These are phyloP conservation scores for Pythium monospermum DNA, from an alignment of 352 stramenopile genomes.

Conservation along the genomic window DNA sequence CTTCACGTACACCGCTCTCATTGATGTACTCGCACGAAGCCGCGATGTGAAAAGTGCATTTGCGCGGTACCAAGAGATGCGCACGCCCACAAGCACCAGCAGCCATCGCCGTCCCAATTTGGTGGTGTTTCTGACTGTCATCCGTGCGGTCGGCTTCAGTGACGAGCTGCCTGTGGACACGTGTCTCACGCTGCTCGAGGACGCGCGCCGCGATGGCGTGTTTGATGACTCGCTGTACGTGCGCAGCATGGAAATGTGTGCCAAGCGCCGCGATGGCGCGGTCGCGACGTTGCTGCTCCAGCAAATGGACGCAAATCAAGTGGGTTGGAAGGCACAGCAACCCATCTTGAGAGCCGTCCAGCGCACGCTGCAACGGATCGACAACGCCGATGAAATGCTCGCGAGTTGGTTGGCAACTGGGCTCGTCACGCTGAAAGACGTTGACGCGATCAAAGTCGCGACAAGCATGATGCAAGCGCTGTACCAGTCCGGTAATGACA, in stretches of 20 bases:
- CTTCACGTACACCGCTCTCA: slow-evolving; percentile 73
- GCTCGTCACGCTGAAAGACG: slow-evolving; percentile 21
- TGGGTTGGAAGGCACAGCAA: slow-evolving; percentile 18
- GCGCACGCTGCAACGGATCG: slow-evolving; percentile 31
- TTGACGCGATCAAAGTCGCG: slow-evolving; percentile 22
- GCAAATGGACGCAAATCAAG: slow-evolving; percentile 1
- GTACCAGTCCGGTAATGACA: too few species aligned
- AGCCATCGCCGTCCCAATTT: slow-evolving; percentile 56
- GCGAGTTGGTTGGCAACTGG: slow-evolving; percentile 23
- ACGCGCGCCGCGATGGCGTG: slow-evolving; percentile 37
- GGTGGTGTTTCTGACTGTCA: slow-evolving; percentile 67
- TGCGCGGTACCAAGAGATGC: slow-evolving; percentile 58
- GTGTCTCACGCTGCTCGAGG: slow-evolving; percentile 38
- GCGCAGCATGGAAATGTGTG: slow-evolving; percentile 54
- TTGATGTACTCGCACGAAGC: slow-evolving; percentile 55
- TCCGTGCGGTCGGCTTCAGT: slow-evolving; percentile 46
- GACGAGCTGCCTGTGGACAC: slow-evolving; percentile 23
- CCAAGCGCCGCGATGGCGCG: slow-evolving; percentile 29
- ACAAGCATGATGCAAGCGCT: slow-evolving; percentile 19
- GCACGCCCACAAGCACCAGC: slow-evolving; percentile 30
- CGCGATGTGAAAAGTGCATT: slow-evolving; percentile 38
- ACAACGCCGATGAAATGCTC: slow-evolving; percentile 29
- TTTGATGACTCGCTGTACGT: slow-evolving; percentile 62
- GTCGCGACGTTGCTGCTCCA: slow-evolving; percentile 29
- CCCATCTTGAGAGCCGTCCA: slow-evolving; percentile 33